Evolutionary conservation across 495 filamentous ascomycete species (phyloP), one percentile per base, ranked within the genome.

Genomic region (Podospora bellae-mahoneyi): DNA sequence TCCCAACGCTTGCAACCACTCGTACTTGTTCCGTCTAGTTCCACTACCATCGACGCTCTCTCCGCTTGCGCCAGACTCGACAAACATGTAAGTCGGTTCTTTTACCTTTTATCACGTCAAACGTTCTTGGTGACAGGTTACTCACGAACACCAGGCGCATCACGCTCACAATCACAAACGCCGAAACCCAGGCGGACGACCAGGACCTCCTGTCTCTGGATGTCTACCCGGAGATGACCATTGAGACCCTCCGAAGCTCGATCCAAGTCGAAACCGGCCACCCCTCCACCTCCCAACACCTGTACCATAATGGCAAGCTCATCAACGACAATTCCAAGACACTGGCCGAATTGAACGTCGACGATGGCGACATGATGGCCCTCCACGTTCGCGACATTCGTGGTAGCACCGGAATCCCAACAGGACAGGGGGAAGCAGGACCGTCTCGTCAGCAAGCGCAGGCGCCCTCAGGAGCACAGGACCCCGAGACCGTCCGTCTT

Each of bases 301-400:
- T 97, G 73, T 95, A 93, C 78, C 92, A 94, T 81, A 97, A 98
- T 75, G 94, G 93, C 66, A 87, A 88, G 58, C 87, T 95, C 26
- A 88, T 99, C 62, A 82, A 78, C 59, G 89, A 92, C 76, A 89
- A 94, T 70, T 77, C 84, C 28, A 90, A 91, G 76, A 96, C 92
- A 5, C 84, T 99, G 61, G 84, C 90, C 65, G 85, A 95, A 69
- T 86, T 92, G n/a, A 85, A 89, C 10, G 91, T 99, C 71, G 86
- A 82, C 30, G 92, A 97, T 78, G 93, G 93, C 63, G 96, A 97
- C 69, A 94, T 99, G 92, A 83, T 99, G 53, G 92, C 90, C 15
- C 84, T 97, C 63, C 90, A 94, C 75, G 88, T 94, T 68, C 84
- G 84, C 71, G 84, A 84, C 67, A 84, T 84, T 78, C 78, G 81